These are phyloP conservation scores for Yamadazyma sp. DNA, from an alignment of 1,139 yeast species.

Conservation along the genomic window DNA sequence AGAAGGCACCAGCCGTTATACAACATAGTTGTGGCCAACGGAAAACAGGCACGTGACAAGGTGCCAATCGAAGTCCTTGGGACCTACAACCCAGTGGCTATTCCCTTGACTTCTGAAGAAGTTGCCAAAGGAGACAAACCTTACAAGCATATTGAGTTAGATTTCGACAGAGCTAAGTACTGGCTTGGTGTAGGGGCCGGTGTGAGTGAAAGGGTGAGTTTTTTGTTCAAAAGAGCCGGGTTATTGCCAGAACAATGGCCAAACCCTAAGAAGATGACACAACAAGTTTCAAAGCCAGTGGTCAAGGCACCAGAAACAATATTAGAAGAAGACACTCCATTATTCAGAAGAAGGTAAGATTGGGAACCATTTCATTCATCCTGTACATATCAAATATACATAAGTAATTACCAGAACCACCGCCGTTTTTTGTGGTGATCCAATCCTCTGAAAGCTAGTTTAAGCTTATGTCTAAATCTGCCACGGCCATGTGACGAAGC, in stretches of 20 bases:
- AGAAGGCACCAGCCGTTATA: constrained; percentile 83
- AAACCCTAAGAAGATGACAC: constrained; percentile 38
- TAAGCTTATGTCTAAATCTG: constrained; percentile 4
- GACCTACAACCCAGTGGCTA: constrained; percentile 84
- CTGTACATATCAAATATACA: constrained; percentile 4
- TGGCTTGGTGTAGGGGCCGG: constrained; percentile 99
- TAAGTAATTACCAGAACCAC: not conserved
- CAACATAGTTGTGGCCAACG: constrained; percentile 86
- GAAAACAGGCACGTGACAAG: constrained; percentile 70
- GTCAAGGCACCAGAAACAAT: constrained; percentile 26
- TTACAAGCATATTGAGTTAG: constrained; percentile 76
- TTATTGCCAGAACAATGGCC: constrained; percentile 77
- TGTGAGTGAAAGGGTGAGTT: constrained; percentile 80
- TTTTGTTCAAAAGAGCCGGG: constrained; percentile 77
- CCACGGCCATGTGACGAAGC: not conserved
- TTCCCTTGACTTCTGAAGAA: constrained; percentile 63
- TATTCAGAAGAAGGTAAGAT: constrained; percentile 33
- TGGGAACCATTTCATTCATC: not conserved
- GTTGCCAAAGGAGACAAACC: constrained; percentile 55
- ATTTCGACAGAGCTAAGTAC: constrained; percentile 88
- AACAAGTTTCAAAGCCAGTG: constrained; percentile 31
- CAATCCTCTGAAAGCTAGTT: constrained; percentile 3
- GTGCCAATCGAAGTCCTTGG: constrained; percentile 95
- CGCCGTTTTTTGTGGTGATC: not conserved
- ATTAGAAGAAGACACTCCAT: constrained; percentile 34